phyloP scores from a whole-genome alignment of 1,284 basidiomycete genomes.

The Pulchroboletus neoregius region DNA sequence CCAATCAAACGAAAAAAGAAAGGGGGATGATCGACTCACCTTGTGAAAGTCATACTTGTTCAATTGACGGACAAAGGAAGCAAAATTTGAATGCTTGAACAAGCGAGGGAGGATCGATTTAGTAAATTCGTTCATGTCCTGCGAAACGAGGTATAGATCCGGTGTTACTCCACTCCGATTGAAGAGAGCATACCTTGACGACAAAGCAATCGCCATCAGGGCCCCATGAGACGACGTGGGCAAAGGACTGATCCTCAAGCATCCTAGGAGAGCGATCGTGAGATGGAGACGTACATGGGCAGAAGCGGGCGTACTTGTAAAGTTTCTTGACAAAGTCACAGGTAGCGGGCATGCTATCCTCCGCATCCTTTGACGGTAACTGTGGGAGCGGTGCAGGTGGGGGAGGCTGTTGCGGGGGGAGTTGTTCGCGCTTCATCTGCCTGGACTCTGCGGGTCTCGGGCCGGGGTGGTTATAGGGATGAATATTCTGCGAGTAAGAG shows the following conservation, averaged over 20 bases:
- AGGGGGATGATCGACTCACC: conserved; percentile 41
- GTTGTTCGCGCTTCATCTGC: conserved; percentile 32
- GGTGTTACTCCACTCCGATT: no score
- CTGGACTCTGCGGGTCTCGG: conserved; percentile 21
- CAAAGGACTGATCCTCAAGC: conserved; percentile 78
- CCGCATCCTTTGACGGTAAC: conserved; percentile 28
- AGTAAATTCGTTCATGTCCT: conserved; percentile 98
- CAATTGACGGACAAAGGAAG: conserved; percentile 88
- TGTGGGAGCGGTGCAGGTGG: conserved; percentile 19
- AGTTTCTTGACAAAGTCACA: conserved; percentile 94
- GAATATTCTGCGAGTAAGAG: conserved; percentile 19
- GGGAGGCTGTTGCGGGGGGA: conserved; percentile 21
- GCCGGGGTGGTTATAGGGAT: conserved; percentile 21
- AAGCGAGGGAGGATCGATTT: conserved; percentile 90
- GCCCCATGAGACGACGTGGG: conserved; percentile 83
- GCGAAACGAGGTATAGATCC: conserved; percentile 8
- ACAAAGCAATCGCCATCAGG: conserved; percentile 87
- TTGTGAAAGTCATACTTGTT: conserved; percentile 99
- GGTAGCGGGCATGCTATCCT: conserved; percentile 69
- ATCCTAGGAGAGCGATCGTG: conserved; percentile 50
- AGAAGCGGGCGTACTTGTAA: conserved; percentile 61
- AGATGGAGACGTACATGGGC: not conserved
- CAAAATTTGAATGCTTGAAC: conserved; percentile 98
- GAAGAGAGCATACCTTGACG: conserved; percentile 59
- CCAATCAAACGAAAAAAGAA: conserved; percentile 2